Base-by-base conservation (phyloP, 2,329 filamentous ascomycete species). In the Magnaporthiopsis rhizophila region DNA sequence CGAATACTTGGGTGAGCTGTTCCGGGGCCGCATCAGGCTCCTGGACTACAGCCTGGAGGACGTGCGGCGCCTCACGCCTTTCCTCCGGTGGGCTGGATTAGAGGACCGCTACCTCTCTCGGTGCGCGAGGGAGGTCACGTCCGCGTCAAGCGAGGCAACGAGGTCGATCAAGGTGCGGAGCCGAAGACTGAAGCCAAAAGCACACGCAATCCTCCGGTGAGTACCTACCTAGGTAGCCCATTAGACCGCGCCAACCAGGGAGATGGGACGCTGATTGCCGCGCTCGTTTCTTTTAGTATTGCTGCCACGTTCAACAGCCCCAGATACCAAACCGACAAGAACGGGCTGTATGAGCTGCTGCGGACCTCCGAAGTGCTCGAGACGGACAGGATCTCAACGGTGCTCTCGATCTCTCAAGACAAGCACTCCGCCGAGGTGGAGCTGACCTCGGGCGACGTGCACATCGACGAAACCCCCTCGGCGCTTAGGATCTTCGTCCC, bases 31-130 rank as follows among this genome's bases (percentile, higher is more conserved):
- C 13, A 70, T 72, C 3, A 76, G 73, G 60, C 65, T 75, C 2
- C 67, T 79, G 0, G 75, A 78, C 64, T 78, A 77, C 62, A 67
- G 59, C 0, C 60, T 77, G 2, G 69, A 76, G 8, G 74, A 79
- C 1, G 68, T 76, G 4, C 66, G 65, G 2, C 65, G 64, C 0
- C 64, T 80, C 0, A 64, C 64, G 3, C 70, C 69, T 0, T 73
- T 79, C 5, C 18, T 79, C 5, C 58, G 68, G 0, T 80, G 77
- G 77, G 61, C 69, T 3, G 65, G 68, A 0, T 65, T 79, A 0
- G 69, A 72, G 9, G 32, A 63, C 0, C 69, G 74, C 6, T 77
- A 73, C 63, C 50, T 79, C 1, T 78, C 76, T 1, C 36, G 4
- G 6, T 65, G 66, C 12, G 72, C 76, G 0, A 72, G 69, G n/a